Base-by-base conservation (phyloP, 371 early-diverging fungal species). In the Capillidium heterosporum region DNA sequence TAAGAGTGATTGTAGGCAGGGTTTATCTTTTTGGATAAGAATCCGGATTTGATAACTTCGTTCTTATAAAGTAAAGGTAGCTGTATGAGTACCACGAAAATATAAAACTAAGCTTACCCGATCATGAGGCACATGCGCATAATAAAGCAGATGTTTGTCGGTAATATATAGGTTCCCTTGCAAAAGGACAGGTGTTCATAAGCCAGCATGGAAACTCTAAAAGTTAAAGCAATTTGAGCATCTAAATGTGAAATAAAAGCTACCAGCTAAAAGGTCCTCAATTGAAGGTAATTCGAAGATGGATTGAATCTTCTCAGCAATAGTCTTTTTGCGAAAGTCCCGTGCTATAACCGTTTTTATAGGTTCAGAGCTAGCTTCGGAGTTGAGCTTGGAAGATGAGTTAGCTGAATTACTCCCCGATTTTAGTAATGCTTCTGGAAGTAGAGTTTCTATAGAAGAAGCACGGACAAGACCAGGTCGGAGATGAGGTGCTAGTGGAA, bases 101-200 rank as follows among this genome's bases (percentile, higher is more conserved):
- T 19, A 19, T 39, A 32, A 2, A 31, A 26, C 32, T 23, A 39
- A 40, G n/a, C 44, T 56, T 69, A 75, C 76, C 61, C 69, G 66
- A 32, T 65, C 71, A 19, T 68, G 59, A 0, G 79, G 81, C 3
- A 86, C 63, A 1, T 74, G 69, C 28, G 84, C 82, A 64, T 80
- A 80, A 62, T 85, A 88, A 54, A 82, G 81, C 4, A 86, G 63
- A 51, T 80, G 79, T 7, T 70, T 62, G n/a, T 77, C 70, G 0
- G 82, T 82, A 32, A 86, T 57, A 61, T 80, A 88, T 63, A 88
- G 65, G 39, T 70, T 69, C 2, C 87, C 89, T 39, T 77, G 75
- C 1, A 84, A 72, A 51, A 84, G 48, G 13, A 35, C 26, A 29
- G 21, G 29, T 41, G 28, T 26, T 49, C 42, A 58, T 58, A 19